These are phyloP conservation scores for Fusarium xylarioides DNA, from an alignment of 2,329 filamentous ascomycete genomes.

Conservation along the genomic window DNA sequence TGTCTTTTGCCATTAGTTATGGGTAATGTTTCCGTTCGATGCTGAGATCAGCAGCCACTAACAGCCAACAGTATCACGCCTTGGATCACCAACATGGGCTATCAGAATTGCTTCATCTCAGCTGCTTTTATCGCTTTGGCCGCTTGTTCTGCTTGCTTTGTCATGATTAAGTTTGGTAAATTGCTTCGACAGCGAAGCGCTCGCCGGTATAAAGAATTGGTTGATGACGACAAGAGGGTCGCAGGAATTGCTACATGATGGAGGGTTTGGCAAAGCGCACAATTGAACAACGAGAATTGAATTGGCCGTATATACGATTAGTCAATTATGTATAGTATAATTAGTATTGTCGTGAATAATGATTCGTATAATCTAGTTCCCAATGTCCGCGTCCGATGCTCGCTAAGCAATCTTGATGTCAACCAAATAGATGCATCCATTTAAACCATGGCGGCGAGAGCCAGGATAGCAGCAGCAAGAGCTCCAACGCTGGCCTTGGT, in stretches of 20 bases:
- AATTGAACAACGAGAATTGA: not conserved
- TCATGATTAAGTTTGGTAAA: slow-evolving; percentile 59
- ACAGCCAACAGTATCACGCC: slow-evolving; percentile 54
- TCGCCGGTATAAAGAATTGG: slow-evolving; percentile 23
- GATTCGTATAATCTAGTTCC: not conserved
- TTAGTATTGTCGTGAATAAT: slow-evolving; percentile 5
- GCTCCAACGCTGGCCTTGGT: slow-evolving; percentile 5
- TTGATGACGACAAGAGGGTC: slow-evolving; percentile 4
- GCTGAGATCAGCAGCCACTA: not conserved
- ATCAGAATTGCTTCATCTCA: slow-evolving; percentile 55
- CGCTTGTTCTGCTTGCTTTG: slow-evolving; percentile 52
- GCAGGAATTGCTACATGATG: not conserved
- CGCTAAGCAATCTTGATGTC: not conserved
- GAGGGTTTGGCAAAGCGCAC: not conserved
- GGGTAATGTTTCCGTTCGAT: slow-evolving; percentile 19
- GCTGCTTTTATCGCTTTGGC: slow-evolving; percentile 52
- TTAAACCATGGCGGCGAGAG: slow-evolving; percentile 7
- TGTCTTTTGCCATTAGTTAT: slow-evolving; percentile 49
- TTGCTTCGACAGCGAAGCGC: slow-evolving; percentile 32
- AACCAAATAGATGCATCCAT: not conserved
- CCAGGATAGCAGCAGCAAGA: slow-evolving; percentile 15
- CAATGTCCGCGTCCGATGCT: not conserved
- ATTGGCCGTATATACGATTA: not conserved
- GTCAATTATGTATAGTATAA: slow-evolving; percentile 1
- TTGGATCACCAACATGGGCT: slow-evolving; percentile 53